Evolutionary conservation across 179 eudicot genomes (phyloP).

Genomic region (Corrigiola litoralis): DNA sequence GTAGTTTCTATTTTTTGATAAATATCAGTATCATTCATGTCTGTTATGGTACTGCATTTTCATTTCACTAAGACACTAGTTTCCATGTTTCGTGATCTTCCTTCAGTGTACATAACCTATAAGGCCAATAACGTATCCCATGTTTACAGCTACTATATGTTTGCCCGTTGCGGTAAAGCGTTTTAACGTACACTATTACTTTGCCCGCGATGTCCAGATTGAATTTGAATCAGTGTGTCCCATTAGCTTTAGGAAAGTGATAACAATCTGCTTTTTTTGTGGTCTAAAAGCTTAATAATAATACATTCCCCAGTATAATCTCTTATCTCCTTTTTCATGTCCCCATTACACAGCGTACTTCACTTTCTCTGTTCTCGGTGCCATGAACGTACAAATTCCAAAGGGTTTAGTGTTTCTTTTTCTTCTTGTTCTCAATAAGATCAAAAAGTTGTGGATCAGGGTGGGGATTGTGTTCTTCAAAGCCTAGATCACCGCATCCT

Average conservation of each 20-base stretch:
- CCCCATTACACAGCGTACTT: neutral
- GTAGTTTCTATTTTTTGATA: too few relatives aligned
- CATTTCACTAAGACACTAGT: too few relatives aligned
- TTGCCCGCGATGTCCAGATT: constrained; percentile 12
- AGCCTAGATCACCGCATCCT: constrained; percentile 5
- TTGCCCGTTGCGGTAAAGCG: constrained; percentile 4
- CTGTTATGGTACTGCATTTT: too few relatives aligned
- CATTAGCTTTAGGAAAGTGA: neutral
- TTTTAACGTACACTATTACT: constrained; percentile 15
- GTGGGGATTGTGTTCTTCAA: neutral
- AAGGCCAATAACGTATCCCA: too few relatives aligned
- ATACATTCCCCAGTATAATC: neutral
- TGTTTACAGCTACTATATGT: too few relatives aligned
- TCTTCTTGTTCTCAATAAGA: too few relatives aligned
- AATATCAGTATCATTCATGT: too few relatives aligned
- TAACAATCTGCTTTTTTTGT: neutral
- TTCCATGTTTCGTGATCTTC: too few relatives aligned
- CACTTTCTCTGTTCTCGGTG: constrained; percentile 6
- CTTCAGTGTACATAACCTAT: too few relatives aligned
- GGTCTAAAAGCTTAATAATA: constrained; percentile 13
- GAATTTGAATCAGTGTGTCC: constrained; percentile 18
- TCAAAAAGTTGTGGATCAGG: neutral
- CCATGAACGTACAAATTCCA: constrained; percentile 2
- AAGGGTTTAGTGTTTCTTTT: too few relatives aligned
- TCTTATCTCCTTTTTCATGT: neutral